A percentile compares a stretch with the other conserved stretches of the same genome.
Evolutionary conservation across 805 yeast species (phyloP).

Genomic region (Kazachstania bromeliacearum): DNA sequence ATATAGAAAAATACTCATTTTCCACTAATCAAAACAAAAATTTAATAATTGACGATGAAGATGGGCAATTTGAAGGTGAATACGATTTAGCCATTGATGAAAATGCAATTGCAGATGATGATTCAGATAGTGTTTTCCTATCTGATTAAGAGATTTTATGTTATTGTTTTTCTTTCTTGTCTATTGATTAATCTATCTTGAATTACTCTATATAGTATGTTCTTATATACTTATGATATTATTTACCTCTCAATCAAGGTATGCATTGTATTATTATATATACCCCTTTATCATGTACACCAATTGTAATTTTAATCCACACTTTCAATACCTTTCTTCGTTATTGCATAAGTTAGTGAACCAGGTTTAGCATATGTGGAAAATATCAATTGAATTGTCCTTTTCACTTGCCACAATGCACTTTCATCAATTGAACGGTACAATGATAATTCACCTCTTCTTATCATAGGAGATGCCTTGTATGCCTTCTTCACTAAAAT

Average conservation of each 20-base stretch:
- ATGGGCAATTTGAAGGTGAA: slow-evolving; percentile 34
- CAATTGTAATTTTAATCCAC: slow-evolving; percentile 2
- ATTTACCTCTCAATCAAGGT: not conserved
- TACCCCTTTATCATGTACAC: no score
- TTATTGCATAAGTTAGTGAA: slow-evolving; percentile 19
- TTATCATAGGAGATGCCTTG: slow-evolving; percentile 30
- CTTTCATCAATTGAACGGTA: slow-evolving; percentile 28
- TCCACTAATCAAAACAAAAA: slow-evolving; percentile 21
- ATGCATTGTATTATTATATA: not conserved
- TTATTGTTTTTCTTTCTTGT: not conserved
- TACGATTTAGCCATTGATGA: slow-evolving; percentile 39
- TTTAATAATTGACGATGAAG: slow-evolving; percentile 32
- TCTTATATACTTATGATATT: not conserved
- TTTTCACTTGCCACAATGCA: slow-evolving; percentile 25
- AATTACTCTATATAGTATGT: not conserved
- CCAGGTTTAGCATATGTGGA: slow-evolving; percentile 28
- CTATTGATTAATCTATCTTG: not conserved
- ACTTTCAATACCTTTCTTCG: slow-evolving; percentile 20
- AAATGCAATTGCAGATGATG: slow-evolving; percentile 32
- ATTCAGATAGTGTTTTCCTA: slow-evolving; percentile 24
- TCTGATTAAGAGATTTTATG: not conserved
- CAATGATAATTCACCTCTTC: slow-evolving; percentile 24
- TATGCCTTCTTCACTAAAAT: slow-evolving; percentile 37
- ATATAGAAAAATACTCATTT: slow-evolving; percentile 29
- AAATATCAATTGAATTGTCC: slow-evolving; percentile 34